Conservation (phyloP, 306 rosid genomes). For the Cyamopsis tetragonoloba region DNA sequence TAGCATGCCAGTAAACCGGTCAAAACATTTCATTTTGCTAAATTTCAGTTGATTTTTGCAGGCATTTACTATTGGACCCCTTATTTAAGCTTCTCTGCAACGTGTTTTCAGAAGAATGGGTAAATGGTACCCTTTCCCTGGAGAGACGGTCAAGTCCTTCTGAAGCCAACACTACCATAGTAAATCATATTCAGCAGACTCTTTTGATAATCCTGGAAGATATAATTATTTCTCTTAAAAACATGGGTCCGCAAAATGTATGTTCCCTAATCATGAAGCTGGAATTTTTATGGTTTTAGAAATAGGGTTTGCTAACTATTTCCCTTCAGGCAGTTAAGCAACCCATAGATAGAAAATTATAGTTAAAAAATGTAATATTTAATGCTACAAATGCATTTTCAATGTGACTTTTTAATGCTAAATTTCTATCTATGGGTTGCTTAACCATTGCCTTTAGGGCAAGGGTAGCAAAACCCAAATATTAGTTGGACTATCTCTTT, state of each 20-base stretch:
- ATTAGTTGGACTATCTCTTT: not conserved
- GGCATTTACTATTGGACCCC: constrained; percentile 64
- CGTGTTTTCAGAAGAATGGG: constrained; percentile 55
- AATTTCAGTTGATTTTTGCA: constrained; percentile 34
- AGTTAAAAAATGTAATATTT: no score
- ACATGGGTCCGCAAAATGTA: constrained; percentile 38
- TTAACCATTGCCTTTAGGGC: no score
- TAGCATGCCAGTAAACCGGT: not conserved
- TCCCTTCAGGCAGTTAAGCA: no score
- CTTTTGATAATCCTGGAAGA: constrained; percentile 74
- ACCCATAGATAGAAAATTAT: no score
- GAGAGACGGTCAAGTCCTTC: constrained; percentile 34
- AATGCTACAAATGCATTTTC: no score
- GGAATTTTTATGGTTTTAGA: not conserved
- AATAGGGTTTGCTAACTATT: no score
- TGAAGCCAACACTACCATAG: constrained; percentile 29
- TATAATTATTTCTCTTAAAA: constrained; percentile 48
- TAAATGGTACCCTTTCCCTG: constrained; percentile 27
- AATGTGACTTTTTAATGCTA: no score
- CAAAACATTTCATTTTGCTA: constrained; percentile 20
- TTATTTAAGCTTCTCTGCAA: constrained; percentile 61
- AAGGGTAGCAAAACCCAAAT: no score
- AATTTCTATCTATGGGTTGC: no score
- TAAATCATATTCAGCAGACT: constrained; percentile 67
- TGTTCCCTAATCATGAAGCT: constrained; percentile 2